Base-by-base conservation (phyloP, 2,329 filamentous ascomycete genomes). In the Colletotrichum sp. region DNA sequence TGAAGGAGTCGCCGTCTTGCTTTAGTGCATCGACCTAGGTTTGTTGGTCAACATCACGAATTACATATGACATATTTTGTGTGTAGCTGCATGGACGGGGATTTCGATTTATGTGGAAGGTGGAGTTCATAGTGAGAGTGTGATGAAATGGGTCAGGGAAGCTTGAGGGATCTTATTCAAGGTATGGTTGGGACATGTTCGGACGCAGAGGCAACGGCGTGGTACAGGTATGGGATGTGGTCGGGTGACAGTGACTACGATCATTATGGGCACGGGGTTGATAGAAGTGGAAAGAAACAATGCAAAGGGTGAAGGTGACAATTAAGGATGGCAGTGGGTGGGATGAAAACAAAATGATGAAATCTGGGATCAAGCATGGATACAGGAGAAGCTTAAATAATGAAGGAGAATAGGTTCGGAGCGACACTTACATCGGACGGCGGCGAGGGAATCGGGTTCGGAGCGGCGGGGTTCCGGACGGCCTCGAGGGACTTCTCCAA, bases 1-100 rank as follows among this genome's bases (percentile, higher is more conserved):
- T 84, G 81, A 90, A 86, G 8, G 86, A 86, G 79, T 89, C 85
- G 57, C 85, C 84, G 59, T 82, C 81, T n/a, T 81, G 80, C 60
- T 82, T 83, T 39, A 85, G 78, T 10, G 72, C 76, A 3, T 82
- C 81, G 16, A 79, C 75, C 83, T 84, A 44, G 6, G 3, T 8
- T 3, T 9, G 32, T 70, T 22, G 44, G 48, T 15, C 4, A 3
- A 8, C 32, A 36, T 63, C 10, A n/a, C 5, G 32, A 34, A 34
- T 34, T 6, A 36, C 34, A 10, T 30, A 30, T 30, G 24, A 24
- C 24, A 24, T 24, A 24, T 24, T 24, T 34, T 18, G 12, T 28
- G 32, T 36, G 32, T 64, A 6, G 24, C 16, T 4, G 55, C 7
- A 18, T 59, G 22, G 22, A 16, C 9, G 24, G 16, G 10, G 9